Conservation (phyloP, 495 filamentous ascomycete genomes). For the Podospora pseudoanserina region DNA sequence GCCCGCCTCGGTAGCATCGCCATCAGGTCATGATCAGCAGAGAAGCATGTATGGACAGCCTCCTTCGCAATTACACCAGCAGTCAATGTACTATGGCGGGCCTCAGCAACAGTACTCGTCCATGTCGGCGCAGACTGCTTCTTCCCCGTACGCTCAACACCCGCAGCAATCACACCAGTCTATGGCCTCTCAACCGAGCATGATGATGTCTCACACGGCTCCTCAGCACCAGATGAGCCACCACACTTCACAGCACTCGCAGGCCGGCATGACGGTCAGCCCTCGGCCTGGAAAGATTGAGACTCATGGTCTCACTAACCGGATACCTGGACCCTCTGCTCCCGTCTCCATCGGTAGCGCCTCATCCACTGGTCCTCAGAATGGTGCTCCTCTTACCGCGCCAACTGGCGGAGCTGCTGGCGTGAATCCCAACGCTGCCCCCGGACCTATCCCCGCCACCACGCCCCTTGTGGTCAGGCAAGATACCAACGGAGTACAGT, state of each 20-base stretch:
- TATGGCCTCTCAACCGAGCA: slow-evolving; percentile 51
- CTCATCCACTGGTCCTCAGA: slow-evolving; percentile 43
- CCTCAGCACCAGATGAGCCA: slow-evolving; percentile 49
- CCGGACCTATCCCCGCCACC: slow-evolving; percentile 97
- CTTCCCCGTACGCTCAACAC: slow-evolving; percentile 75
- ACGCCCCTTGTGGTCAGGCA: slow-evolving; percentile 92
- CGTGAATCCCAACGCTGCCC: slow-evolving; percentile 85
- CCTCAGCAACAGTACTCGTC: slow-evolving; percentile 61
- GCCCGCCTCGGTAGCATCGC: slow-evolving; percentile 90
- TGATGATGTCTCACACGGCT: slow-evolving; percentile 56
- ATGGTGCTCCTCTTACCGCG: slow-evolving; percentile 51
- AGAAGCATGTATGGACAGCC: slow-evolving; percentile 80
- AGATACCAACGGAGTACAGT: slow-evolving; percentile 95
- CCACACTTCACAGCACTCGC: slow-evolving; percentile 45
- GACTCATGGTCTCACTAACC: slow-evolving; percentile 52
- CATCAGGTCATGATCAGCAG: slow-evolving; percentile 84
- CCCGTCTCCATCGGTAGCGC: slow-evolving; percentile 48
- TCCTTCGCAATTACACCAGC: slow-evolving; percentile 70
- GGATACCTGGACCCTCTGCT: slow-evolving; percentile 52
- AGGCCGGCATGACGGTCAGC: slow-evolving; percentile 56
- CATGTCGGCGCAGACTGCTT: slow-evolving; percentile 59
- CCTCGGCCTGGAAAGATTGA: slow-evolving; percentile 59
- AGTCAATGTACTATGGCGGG: slow-evolving; percentile 65
- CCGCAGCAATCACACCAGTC: slow-evolving; percentile 64
- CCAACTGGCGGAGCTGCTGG: slow-evolving; percentile 42